Evolutionary conservation across 2,329 filamentous ascomycete genomes (phyloP).

Genomic region (Coniochaeta sp.): DNA sequence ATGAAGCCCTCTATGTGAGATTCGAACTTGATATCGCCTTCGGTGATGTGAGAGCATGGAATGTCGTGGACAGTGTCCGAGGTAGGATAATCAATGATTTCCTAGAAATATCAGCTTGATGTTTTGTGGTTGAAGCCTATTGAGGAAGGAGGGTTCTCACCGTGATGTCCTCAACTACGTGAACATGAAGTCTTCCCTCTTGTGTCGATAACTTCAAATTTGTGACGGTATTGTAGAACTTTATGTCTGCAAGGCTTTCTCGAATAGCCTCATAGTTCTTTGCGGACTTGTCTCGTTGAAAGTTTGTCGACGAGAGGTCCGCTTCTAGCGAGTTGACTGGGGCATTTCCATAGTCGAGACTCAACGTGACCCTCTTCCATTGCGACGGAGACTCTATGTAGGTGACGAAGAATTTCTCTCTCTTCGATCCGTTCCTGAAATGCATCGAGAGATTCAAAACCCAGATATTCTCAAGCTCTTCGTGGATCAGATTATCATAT

Average conservation of each 20-base stretch:
- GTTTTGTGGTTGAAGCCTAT: neutral
- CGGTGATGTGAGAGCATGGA: conserved; percentile 54
- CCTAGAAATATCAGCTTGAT: conserved; percentile 30
- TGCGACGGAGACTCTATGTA: conserved; percentile 72
- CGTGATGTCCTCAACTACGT: conserved; percentile 94
- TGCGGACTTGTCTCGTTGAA: conserved; percentile 85
- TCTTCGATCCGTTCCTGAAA: conserved; percentile 83
- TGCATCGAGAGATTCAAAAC: conserved; percentile 98
- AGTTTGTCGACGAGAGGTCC: conserved; percentile 69
- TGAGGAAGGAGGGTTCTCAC: conserved; percentile 25
- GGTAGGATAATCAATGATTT: conserved; percentile 83
- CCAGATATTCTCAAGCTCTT: conserved; percentile 83
- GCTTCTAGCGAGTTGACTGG: conserved; percentile 76
- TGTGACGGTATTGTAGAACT: conserved; percentile 93
- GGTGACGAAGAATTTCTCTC: conserved; percentile 97
- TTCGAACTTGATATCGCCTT: conserved; percentile 75
- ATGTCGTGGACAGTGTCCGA: conserved; percentile 69
- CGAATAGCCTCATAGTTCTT: conserved; percentile 93
- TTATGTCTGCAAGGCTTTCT: conserved; percentile 81
- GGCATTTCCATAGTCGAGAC: conserved; percentile 81
- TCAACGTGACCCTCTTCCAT: conserved; percentile 87
- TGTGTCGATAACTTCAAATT: conserved; percentile 93
- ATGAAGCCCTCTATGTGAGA: conserved; percentile 95
- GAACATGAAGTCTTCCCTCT: conserved; percentile 82
- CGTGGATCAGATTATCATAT: conserved; percentile 60